Percentiles rank a stretch among this genome's conserved stretches.
Conservation (phyloP, 495 filamentous ascomycete species). For the Antarctomyces pellizariae region DNA sequence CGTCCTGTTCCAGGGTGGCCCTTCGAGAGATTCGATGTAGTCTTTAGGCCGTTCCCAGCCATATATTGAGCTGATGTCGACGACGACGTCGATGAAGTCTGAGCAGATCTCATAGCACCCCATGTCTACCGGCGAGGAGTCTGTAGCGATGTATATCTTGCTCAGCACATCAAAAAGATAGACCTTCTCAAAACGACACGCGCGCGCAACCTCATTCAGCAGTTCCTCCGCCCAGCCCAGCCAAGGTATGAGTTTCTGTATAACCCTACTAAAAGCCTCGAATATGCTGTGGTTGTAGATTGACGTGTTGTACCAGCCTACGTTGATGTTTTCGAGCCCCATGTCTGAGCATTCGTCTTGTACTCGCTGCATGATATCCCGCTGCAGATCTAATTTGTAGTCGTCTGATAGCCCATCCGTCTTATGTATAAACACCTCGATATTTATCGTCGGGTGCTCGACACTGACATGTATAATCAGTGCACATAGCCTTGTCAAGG, state of each 20-base stretch:
- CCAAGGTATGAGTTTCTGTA: constrained; percentile 88
- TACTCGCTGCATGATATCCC: constrained; percentile 88
- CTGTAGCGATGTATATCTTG: constrained; percentile 96
- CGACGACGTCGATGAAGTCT: constrained; percentile 92
- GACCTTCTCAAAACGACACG: constrained; percentile 86
- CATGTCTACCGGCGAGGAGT: constrained; percentile 79
- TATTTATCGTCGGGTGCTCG: constrained; percentile 73
- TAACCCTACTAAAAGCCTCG: constrained; percentile 93
- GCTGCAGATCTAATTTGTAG: constrained; percentile 77
- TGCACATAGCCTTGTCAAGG: constrained; percentile 60
- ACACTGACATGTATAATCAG: constrained; percentile 74
- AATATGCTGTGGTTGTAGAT: constrained; percentile 98
- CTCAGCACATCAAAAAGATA: constrained; percentile 91
- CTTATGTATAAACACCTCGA: constrained; percentile 97
- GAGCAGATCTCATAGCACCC: constrained; percentile 91
- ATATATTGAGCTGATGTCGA: constrained; percentile 87
- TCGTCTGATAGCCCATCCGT: constrained; percentile 88
- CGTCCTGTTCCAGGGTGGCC: constrained; percentile 33
- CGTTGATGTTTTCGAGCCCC: constrained; percentile 74
- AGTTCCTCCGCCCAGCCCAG: constrained; percentile 77
- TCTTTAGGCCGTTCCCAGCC: constrained; percentile 39
- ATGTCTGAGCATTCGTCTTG: constrained; percentile 86
- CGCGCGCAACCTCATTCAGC: constrained; percentile 68
- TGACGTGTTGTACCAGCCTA: constrained; percentile 81
- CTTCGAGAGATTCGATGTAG: constrained; percentile 30